Evolutionary conservation across 768 basidiomycete species (phyloP).

Genomic region (Mycena indigotica): DNA sequence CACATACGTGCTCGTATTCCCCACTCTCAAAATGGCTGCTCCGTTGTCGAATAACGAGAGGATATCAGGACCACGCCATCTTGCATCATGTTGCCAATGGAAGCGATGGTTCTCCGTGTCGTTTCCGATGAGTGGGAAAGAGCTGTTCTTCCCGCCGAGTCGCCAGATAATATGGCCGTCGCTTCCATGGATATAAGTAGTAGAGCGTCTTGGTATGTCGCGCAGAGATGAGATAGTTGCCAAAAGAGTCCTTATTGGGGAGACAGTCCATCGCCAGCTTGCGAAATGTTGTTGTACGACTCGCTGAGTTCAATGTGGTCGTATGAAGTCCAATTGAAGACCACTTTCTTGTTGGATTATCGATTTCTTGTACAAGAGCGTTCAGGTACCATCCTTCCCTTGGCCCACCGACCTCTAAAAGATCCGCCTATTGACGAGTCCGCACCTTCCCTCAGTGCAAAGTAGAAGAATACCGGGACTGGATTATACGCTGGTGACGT

Average conservation of each 20-base stretch:
- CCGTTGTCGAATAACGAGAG: constrained; percentile 17
- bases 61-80: constrained; percentile 18
- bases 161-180: constrained; percentile 25
- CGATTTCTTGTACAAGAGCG: constrained; percentile 3
- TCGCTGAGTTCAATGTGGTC: constrained; percentile 12
- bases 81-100: constrained; percentile 24
- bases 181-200: constrained; percentile 17
- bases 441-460: not conserved
- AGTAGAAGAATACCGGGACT: not conserved
- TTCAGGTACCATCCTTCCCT: constrained; percentile 14
- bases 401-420: constrained; percentile 5
- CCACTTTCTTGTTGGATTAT: constrained; percentile 4
- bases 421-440: constrained; percentile 1
- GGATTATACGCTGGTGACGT: constrained; percentile 11
- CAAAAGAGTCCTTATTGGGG: constrained; percentile 7
- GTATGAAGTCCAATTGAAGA: constrained; percentile 10
- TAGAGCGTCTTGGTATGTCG: constrained; percentile 21
- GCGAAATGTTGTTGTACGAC: constrained; percentile 5
- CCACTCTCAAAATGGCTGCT: constrained; percentile 9
- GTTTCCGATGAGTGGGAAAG: constrained; percentile 16
- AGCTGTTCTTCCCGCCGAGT: constrained; percentile 19
- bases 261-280: not conserved
- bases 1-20: not conserved
- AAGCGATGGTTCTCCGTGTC: constrained; percentile 7
- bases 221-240: constrained; percentile 24